Evolutionary conservation across 371 early-diverging fungal genomes (phyloP).

Genomic region (Saksenaea vasiformis): DNA sequence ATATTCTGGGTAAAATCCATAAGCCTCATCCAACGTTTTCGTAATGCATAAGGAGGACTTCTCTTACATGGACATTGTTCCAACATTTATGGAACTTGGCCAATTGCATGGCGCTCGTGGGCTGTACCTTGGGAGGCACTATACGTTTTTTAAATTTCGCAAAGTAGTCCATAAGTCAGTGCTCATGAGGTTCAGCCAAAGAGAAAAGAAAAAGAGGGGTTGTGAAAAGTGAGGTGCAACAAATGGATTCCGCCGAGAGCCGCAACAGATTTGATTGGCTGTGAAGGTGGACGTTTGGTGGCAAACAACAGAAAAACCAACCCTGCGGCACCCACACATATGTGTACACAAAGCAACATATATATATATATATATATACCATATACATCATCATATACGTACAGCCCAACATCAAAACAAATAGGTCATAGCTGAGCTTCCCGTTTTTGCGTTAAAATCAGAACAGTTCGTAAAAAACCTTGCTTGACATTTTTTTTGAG

Average conservation of each 20-base stretch:
- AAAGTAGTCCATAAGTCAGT: constrained; percentile 52
- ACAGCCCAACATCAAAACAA: too few relatives aligned
- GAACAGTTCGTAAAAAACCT: too few relatives aligned
- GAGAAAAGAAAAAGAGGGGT: neutral
- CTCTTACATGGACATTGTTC: constrained; percentile 57
- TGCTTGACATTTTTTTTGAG: too few relatives aligned
- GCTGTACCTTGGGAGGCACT: constrained; percentile 55
- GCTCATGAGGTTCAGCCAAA: constrained; percentile 1
- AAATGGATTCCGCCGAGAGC: neutral
- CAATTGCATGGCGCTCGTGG: constrained; percentile 59
- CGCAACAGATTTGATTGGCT: neutral
- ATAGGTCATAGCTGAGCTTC: too few relatives aligned
- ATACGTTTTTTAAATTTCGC: constrained; percentile 58
- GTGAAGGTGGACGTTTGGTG: too few relatives aligned
- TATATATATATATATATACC: too few relatives aligned
- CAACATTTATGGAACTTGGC: constrained; percentile 71
- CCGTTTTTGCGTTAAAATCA: too few relatives aligned
- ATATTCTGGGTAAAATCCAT: constrained; percentile 38
- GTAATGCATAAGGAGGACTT: neutral
- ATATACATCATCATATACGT: too few relatives aligned
- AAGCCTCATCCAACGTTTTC: neutral
- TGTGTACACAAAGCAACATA: too few relatives aligned
- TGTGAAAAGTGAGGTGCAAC: neutral
- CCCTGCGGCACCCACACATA: too few relatives aligned
- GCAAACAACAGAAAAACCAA: too few relatives aligned